These are phyloP conservation scores for Candida ficus DNA, from an alignment of 805 yeast genomes.

Conservation along the genomic window DNA sequence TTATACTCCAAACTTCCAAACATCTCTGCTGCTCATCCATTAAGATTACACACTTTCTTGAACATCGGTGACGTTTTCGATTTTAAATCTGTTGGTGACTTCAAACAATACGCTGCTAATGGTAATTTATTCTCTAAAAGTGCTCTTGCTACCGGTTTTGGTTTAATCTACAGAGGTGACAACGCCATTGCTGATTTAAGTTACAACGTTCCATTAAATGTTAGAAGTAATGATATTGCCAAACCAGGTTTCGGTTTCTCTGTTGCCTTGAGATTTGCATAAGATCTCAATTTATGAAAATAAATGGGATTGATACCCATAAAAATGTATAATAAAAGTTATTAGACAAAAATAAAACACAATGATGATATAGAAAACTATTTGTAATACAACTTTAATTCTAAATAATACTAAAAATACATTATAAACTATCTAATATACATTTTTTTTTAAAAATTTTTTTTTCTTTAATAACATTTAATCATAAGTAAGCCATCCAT, in stretches of 20 bases:
- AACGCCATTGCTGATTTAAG: slow-evolving; percentile 51
- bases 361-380: too few relatives aligned
- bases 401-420: neutral
- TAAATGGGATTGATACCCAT: too few relatives aligned
- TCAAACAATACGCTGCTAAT: slow-evolving; percentile 16
- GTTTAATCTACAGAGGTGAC: slow-evolving; percentile 47
- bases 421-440: neutral
- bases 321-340: too few relatives aligned
- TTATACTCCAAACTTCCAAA: slow-evolving; percentile 52
- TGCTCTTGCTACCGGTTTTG: slow-evolving; percentile 45
- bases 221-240: slow-evolving; percentile 37
- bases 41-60: slow-evolving; percentile 56
- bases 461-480: neutral
- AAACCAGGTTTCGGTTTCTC: slow-evolving; percentile 56
- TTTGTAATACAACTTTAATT: too few relatives aligned
- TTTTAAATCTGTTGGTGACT: slow-evolving; percentile 14
- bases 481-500: slow-evolving; percentile 86
- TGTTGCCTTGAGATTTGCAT: slow-evolving; percentile 38
- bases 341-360: neutral
- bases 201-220: slow-evolving; percentile 48
- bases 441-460: neutral
- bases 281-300: neutral
- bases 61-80: slow-evolving; percentile 49
- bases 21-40: slow-evolving; percentile 36
- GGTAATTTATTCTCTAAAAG: slow-evolving; percentile 26